These are phyloP conservation scores for Suhomyces coccinellae DNA, from an alignment of 1,139 yeast species.

Conservation along the genomic window DNA sequence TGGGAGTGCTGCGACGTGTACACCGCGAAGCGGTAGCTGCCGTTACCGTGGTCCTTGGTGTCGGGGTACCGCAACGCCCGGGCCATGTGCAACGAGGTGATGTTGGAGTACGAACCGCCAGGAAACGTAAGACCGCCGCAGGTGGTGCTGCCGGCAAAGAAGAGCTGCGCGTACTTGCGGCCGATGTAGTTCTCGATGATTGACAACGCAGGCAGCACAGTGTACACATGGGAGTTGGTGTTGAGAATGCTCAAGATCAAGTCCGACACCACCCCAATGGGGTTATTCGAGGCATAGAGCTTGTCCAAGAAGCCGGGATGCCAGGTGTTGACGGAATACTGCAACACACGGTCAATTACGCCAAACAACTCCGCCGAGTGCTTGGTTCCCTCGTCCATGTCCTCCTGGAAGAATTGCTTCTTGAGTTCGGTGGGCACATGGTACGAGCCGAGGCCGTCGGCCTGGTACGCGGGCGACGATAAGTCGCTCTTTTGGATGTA, in stretches of 20 bases:
- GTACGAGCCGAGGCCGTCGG: conserved; percentile 39
- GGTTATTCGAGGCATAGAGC: conserved; percentile 80
- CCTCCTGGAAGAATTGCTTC: conserved; percentile 19
- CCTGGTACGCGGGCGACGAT: conserved; percentile 24
- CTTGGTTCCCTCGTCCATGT: conserved; percentile 11
- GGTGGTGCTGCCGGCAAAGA: conserved; percentile 47
- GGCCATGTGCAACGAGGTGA: conserved; percentile 79
- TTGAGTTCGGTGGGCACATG: conserved; percentile 39
- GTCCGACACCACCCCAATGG: conserved; percentile 79
- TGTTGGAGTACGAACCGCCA: conserved; percentile 87
- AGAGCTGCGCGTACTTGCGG: conserved; percentile 65
- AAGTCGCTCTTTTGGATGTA: conserved; percentile 41
- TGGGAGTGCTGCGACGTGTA: conserved; percentile 76
- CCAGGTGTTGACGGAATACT: conserved; percentile 82
- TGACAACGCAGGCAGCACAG: conserved; percentile 81
- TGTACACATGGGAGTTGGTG: conserved; percentile 84
- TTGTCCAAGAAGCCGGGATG: conserved; percentile 84
- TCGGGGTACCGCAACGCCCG: conserved; percentile 67
- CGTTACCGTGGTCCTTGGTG: conserved; percentile 65
- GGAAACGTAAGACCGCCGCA: conserved; percentile 86
- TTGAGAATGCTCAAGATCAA: conserved; percentile 67
- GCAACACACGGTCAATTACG: conserved; percentile 58
- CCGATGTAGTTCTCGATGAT: conserved; percentile 72
- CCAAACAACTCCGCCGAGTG: conserved; percentile 21
- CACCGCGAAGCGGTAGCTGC: conserved; percentile 57